These are phyloP conservation scores for Teunomyces pallodes DNA, from an alignment of 805 yeast genomes.

Conservation along the genomic window DNA sequence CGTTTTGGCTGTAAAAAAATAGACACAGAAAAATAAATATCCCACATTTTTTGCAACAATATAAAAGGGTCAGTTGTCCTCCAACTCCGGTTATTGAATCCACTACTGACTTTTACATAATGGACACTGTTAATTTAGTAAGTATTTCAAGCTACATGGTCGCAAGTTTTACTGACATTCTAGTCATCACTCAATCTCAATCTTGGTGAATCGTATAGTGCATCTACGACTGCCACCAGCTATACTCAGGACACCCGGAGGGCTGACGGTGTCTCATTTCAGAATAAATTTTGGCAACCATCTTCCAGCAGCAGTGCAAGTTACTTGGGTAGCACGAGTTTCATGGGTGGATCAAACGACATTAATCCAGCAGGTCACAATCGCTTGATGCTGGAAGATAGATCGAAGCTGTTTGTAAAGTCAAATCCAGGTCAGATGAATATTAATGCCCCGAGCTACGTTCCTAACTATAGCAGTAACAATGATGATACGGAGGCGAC, in stretches of 20 bases:
- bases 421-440: slow-evolving; percentile 18
- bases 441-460: slow-evolving; percentile 31
- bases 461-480: slow-evolving; percentile 15
- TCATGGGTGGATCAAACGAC: neutral
- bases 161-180: neutral
- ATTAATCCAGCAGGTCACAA: neutral
- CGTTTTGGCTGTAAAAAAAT: slow-evolving; percentile 3
- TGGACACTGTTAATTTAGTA: slow-evolving; percentile 1
- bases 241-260: neutral
- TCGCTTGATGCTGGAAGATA: slow-evolving; percentile 1
- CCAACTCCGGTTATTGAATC: neutral
- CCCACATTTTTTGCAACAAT: slow-evolving; percentile 1
- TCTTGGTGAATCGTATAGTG: neutral
- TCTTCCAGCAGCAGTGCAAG: neutral
- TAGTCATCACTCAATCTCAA: neutral
- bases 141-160: neutral
- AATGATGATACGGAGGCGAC: neutral
- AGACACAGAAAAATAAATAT: neutral
- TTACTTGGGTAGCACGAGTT: neutral
- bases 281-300: slow-evolving; percentile 2
- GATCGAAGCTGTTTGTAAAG: slow-evolving; percentile 2
- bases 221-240: neutral
- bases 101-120: neutral
- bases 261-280: neutral
- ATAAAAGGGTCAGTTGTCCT: neutral